Percentiles rank a stretch among this genome's conserved stretches.
Evolutionary conservation across 371 early-diverging fungal species (phyloP).

Genomic region (Mucor circinelloides): DNA sequence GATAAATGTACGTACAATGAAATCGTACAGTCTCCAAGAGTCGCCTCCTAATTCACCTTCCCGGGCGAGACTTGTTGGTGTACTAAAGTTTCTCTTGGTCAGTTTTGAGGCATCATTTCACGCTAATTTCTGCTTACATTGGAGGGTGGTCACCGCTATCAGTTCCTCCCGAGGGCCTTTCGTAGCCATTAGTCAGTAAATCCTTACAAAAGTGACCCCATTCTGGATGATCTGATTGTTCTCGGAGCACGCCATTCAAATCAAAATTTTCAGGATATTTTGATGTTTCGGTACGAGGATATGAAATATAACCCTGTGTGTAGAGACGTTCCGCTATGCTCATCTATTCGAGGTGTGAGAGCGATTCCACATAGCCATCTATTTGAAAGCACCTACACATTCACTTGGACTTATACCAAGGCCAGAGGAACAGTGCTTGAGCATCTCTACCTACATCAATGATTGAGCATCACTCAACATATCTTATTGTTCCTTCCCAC

Average conservation of each 20-base stretch:
- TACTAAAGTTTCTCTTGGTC: slow-evolving; percentile 20
- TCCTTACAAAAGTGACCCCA: slow-evolving; percentile 47
- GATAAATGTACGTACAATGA: slow-evolving; percentile 58
- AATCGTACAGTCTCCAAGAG: slow-evolving; percentile 67
- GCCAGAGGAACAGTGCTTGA: slow-evolving; percentile 49
- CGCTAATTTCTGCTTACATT: slow-evolving; percentile 22
- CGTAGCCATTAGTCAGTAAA: slow-evolving; percentile 36
- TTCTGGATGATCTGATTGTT: slow-evolving; percentile 39
- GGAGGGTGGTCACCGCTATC: slow-evolving; percentile 58
- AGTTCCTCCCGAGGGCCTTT: slow-evolving; percentile 48
- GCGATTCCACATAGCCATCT: background rate
- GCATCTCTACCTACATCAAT: slow-evolving; percentile 41
- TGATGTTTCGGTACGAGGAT: slow-evolving; percentile 80
- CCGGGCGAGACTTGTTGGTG: slow-evolving; percentile 50
- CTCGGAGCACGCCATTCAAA: slow-evolving; percentile 40
- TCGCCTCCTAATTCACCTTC: slow-evolving; percentile 55
- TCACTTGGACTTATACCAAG: slow-evolving; percentile 55
- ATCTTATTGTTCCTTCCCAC: background rate
- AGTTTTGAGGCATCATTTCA: background rate
- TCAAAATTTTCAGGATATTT: slow-evolving; percentile 65
- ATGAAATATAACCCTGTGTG: slow-evolving; percentile 67
- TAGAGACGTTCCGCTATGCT: slow-evolving; percentile 56
- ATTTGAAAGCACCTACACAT: slow-evolving; percentile 28
- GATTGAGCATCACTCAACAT: background rate
- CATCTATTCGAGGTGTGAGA: slow-evolving; percentile 37